phyloP scores from a whole-genome alignment of 176 grass and related monocot species.

The Triticum urartu region DNA sequence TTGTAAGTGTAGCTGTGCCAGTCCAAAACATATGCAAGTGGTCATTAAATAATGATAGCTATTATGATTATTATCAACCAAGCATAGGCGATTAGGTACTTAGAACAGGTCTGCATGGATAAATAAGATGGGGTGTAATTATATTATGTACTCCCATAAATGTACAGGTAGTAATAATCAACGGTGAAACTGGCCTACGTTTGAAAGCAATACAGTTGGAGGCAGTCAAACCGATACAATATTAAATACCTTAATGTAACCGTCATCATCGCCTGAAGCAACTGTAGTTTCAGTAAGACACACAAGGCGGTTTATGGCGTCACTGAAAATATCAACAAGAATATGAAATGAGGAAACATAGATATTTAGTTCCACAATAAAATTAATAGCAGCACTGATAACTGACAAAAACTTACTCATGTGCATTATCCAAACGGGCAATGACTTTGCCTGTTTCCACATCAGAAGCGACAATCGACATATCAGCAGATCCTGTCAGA shows the following conservation, averaged over 20 bases:
- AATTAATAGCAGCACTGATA: not conserved
- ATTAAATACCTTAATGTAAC: conserved; percentile 85
- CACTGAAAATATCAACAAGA: conserved; percentile 44
- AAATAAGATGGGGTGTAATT: not conserved
- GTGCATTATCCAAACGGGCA: conserved; percentile 71
- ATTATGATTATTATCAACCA: not conserved
- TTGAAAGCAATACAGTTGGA: not conserved
- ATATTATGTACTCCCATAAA: not conserved
- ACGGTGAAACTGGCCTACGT: not conserved
- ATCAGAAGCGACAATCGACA: conserved; percentile 75
- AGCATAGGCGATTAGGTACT: not conserved
- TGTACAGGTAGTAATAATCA: not conserved
- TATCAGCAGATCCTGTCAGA: conserved; percentile 73
- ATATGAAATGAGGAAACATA: not conserved
- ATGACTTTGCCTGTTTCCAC: conserved; percentile 69
- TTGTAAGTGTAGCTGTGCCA: not conserved
- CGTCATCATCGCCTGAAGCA: conserved; percentile 89
- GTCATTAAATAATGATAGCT: not conserved
- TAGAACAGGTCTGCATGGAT: not conserved
- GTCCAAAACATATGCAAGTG: not conserved
- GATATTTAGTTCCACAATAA: conserved; percentile 12
- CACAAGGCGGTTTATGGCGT: conserved; percentile 71
- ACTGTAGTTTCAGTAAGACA: conserved; percentile 83
- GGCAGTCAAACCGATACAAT: not conserved
- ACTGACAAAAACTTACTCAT: conserved; percentile 46